A percentile compares a stretch with the other conserved stretches of the same genome.
Evolutionary conservation across 2,329 filamentous ascomycete species (phyloP).

Genomic region (Aspergillus glaucus): DNA sequence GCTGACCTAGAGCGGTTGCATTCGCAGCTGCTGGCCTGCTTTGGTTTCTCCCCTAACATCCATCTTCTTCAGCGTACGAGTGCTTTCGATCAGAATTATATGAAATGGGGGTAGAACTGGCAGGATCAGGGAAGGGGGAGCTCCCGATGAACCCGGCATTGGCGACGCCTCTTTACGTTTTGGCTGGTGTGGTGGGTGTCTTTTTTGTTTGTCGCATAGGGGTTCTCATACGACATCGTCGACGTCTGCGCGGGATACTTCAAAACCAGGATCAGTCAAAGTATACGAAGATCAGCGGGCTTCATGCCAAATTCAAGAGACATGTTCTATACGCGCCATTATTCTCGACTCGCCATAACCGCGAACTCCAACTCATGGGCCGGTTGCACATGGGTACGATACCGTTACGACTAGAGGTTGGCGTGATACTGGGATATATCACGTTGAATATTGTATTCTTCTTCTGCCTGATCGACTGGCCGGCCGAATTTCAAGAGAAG

Average conservation of each 20-base stretch:
- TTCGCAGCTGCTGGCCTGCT: background rate
- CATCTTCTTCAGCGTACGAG: background rate
- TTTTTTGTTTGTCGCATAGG: conserved; percentile 19
- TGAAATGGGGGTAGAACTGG: conserved; percentile 26
- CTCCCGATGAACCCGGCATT: conserved; percentile 26
- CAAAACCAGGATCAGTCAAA: conserved; percentile 16
- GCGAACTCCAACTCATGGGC: conserved; percentile 57
- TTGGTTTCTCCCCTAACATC: background rate
- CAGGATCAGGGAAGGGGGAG: conserved; percentile 19
- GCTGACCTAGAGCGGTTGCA: background rate
- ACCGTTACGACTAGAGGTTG: conserved; percentile 66
- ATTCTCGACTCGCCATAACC: conserved; percentile 65
- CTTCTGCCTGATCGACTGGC: conserved; percentile 30
- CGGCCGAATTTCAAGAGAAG: conserved; percentile 20
- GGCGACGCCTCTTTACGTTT: conserved; percentile 25
- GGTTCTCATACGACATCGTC: conserved; percentile 19
- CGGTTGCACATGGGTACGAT: conserved; percentile 65
- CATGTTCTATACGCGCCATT: conserved; percentile 55
- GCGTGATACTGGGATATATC: conserved; percentile 60
- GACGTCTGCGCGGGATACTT: conserved; percentile 14
- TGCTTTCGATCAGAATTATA: background rate
- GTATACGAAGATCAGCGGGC: conserved; percentile 9
- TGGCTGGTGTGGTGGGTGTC: conserved; percentile 17
- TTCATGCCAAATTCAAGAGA: conserved; percentile 29
- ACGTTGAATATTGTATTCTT: conserved; percentile 68